phyloP scores from a whole-genome alignment of 257 asterid genomes.

The Agastache rugosa region DNA sequence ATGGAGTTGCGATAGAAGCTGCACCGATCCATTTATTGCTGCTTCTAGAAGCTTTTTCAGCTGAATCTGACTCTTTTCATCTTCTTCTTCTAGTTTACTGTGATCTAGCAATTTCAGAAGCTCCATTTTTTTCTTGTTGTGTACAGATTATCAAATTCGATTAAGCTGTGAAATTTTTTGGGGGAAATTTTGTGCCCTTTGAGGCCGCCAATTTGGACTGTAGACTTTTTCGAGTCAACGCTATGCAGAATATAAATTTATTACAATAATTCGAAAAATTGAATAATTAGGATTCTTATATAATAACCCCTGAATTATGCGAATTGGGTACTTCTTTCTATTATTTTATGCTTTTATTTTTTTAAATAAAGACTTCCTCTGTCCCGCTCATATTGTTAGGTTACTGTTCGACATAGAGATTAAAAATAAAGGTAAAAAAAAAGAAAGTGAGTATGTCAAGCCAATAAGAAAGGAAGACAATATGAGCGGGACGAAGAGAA shows the following conservation, averaged over 20 bases:
- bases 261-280: too few species aligned
- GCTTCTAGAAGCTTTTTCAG: constrained; percentile 33
- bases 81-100: constrained; percentile 13
- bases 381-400: too few species aligned
- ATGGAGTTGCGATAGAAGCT: constrained; percentile 23
- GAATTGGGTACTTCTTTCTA: too few species aligned
- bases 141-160: neutral
- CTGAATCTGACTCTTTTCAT: constrained; percentile 22
- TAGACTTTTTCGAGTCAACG: neutral
- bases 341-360: too few species aligned
- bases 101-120: constrained; percentile 26
- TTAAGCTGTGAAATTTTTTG: neutral
- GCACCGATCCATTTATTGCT: constrained; percentile 29
- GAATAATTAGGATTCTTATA: too few species aligned
- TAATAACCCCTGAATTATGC: too few species aligned
- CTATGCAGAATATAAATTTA: neutral
- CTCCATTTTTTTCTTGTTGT: constrained; percentile 24
- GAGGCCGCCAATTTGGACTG: constrained; percentile 30
- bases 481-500: too few species aligned
- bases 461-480: too few species aligned
- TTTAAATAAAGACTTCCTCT: too few species aligned
- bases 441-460: too few species aligned
- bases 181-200: neutral
- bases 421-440: too few species aligned
- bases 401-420: too few species aligned